Evolutionary conservation across 169 alveolate genomes (phyloP).

Genomic region (Plasmodium vivax): DNA sequence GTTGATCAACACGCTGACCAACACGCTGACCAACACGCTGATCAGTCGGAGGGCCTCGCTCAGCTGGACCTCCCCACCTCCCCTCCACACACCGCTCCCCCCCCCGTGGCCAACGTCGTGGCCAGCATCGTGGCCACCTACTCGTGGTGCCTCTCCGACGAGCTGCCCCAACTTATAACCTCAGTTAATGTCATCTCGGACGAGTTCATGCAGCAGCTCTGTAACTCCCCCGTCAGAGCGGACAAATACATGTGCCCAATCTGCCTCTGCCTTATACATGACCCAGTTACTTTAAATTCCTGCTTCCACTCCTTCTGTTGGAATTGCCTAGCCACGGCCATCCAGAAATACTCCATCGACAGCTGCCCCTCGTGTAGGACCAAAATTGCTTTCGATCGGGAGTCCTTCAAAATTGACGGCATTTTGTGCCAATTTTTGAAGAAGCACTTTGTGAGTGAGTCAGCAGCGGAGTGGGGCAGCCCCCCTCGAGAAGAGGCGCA

Average conservation of each 20-base stretch:
- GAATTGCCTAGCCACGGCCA: constrained; percentile 60
- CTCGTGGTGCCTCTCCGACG: constrained; percentile 56
- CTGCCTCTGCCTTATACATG: constrained; percentile 35
- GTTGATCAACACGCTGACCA: too few species aligned
- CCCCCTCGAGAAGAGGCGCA: background rate
- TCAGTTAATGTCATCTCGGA: constrained; percentile 51
- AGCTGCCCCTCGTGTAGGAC: constrained; percentile 50
- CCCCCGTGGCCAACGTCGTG: background rate
- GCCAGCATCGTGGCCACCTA: background rate
- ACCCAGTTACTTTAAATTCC: constrained; percentile 54
- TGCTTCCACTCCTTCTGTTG: constrained; percentile 63
- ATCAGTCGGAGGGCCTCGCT: background rate
- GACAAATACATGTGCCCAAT: constrained; percentile 64
- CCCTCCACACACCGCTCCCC: background rate
- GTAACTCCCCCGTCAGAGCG: background rate
- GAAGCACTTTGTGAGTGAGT: constrained; percentile 9
- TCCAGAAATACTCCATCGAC: constrained; percentile 49
- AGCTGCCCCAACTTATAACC: constrained; percentile 25
- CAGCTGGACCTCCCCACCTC: background rate
- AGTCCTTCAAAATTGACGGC: constrained; percentile 46
- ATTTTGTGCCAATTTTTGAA: constrained; percentile 28
- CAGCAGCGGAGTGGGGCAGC: background rate
- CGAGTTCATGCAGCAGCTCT: constrained; percentile 28
- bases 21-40: background rate
- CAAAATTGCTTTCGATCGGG: constrained; percentile 35